A percentile compares a stretch with the other conserved stretches of the same genome.
phyloP scores from a whole-genome alignment of 306 rosid species.

The Sesbania bispinosa region DNA sequence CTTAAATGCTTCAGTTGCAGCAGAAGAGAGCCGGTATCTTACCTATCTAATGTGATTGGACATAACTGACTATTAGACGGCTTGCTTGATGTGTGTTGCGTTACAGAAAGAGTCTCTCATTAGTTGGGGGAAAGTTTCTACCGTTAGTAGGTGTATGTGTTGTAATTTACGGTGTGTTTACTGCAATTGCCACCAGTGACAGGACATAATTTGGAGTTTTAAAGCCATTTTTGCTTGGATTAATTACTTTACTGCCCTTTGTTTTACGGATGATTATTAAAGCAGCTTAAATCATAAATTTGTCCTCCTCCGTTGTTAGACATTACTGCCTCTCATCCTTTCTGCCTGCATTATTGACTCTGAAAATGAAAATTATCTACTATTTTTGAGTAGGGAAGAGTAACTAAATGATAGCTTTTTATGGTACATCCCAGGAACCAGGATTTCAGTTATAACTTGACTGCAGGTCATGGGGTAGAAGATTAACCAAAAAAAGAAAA shows the following conservation, averaged over 20 bases:
- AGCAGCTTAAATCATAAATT: not conserved
- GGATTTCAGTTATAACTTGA: too few relatives aligned
- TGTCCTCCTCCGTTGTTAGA: too few relatives aligned
- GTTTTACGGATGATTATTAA: not conserved
- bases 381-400: too few relatives aligned
- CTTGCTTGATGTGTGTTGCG: not conserved
- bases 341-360: too few relatives aligned
- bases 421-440: too few relatives aligned
- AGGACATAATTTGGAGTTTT: constrained; percentile 1
- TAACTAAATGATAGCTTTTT: too few relatives aligned
- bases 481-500: too few relatives aligned
- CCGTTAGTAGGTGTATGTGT: constrained; percentile 13
- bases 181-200: constrained; percentile 11
- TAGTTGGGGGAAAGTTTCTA: constrained; percentile 7
- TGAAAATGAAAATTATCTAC: too few relatives aligned
- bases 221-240: constrained; percentile 7
- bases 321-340: too few relatives aligned
- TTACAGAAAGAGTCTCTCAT: not conserved
- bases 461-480: too few relatives aligned
- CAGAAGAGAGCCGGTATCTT: constrained; percentile 12
- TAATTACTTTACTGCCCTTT: not conserved
- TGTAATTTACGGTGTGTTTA: constrained; percentile 20
- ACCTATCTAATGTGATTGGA: not conserved
- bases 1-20: constrained; percentile 16
- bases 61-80: constrained; percentile 1